These are phyloP conservation scores for Penicillium sp. DNA, from an alignment of 2,329 filamentous ascomycete genomes.

Conservation along the genomic window DNA sequence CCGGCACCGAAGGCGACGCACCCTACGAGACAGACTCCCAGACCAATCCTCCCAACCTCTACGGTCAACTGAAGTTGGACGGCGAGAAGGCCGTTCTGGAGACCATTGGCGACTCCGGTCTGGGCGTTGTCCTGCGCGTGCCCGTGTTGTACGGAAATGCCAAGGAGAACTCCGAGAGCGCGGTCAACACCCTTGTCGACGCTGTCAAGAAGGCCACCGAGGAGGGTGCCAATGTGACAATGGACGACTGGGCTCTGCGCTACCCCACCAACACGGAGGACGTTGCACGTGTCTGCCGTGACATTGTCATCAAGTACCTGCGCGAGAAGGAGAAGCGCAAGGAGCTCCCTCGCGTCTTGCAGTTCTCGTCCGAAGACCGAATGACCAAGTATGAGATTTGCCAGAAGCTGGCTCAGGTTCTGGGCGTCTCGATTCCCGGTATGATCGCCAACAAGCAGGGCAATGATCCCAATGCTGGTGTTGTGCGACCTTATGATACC, in stretches of 20 bases:
- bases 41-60: conserved; percentile 75
- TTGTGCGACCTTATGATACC: conserved; percentile 83
- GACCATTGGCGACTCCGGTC: conserved; percentile 54
- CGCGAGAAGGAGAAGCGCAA: conserved; percentile 49
- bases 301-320: conserved; percentile 71
- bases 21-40: conserved; percentile 70
- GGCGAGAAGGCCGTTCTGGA: conserved; percentile 71
- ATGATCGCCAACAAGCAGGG: conserved; percentile 69
- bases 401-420: conserved; percentile 72
- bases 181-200: conserved; percentile 79
- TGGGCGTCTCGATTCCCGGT: conserved; percentile 69
- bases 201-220: conserved; percentile 73
- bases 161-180: conserved; percentile 71
- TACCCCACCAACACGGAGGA: conserved; percentile 91
- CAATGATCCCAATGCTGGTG: conserved; percentile 69
- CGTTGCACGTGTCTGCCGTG: conserved; percentile 74
- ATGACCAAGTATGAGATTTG: conserved; percentile 92
- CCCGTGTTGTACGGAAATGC: conserved; percentile 83
- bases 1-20: conserved; percentile 77
- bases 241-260: conserved; percentile 83
- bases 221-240: conserved; percentile 61
- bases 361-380: conserved; percentile 83
- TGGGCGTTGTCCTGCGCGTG: conserved; percentile 72
- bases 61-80: conserved; percentile 71
- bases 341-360: conserved; percentile 68